Base-by-base conservation (phyloP, 2,329 filamentous ascomycete genomes). In the Colletotrichum higginsianum region DNA sequence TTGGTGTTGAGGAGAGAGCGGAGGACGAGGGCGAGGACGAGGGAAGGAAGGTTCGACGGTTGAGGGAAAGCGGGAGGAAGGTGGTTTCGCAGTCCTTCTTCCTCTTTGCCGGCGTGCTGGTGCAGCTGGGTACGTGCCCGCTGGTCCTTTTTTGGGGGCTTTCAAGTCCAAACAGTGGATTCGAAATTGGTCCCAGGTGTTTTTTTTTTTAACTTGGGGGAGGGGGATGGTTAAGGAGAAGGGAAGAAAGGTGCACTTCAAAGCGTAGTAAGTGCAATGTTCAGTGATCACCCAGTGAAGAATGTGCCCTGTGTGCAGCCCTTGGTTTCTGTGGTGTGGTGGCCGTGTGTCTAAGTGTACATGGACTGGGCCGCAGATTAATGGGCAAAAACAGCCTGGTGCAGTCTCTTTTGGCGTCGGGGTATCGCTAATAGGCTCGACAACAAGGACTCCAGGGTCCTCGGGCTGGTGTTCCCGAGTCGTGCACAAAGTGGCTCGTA, bases 91-190 rank as follows among this genome's bases (percentile, higher is more conserved):
- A 65, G 61, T 60, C 55, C 35, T 61, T 61, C 60, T 60, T 55
- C 35, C 53, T 70, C 68, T 73, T 38, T 63, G 67, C 55, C 50
- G 60, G 64, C 57, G 55, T 65, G 64, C 50, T 62, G 72, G 56
- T 61, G 46, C 46, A 49, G 30, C 58, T 61, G 55, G 68, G 65
- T 68, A 68, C 65, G 68, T 71, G 68, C 68, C 68, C 65, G 23
- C 21, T 50, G 50, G 64, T 50, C 35, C 40, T 65, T 61, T 61
- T 67, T 49, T 35, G 56, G 55, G 66, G 53, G 66, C 52, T 67
- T 65, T 56, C 67, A 71, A 71, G 61, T 71, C 63, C 67, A 67
- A 71, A 67, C 57, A 67, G 67, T 62, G 67, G 64, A 52, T 57
- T 61, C 49, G 49, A 47, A 15, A 26, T 50, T 44, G 42, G 42